These are phyloP conservation scores for Dipteronia sinensis DNA, from an alignment of 345 rosid species.

Conservation along the genomic window DNA sequence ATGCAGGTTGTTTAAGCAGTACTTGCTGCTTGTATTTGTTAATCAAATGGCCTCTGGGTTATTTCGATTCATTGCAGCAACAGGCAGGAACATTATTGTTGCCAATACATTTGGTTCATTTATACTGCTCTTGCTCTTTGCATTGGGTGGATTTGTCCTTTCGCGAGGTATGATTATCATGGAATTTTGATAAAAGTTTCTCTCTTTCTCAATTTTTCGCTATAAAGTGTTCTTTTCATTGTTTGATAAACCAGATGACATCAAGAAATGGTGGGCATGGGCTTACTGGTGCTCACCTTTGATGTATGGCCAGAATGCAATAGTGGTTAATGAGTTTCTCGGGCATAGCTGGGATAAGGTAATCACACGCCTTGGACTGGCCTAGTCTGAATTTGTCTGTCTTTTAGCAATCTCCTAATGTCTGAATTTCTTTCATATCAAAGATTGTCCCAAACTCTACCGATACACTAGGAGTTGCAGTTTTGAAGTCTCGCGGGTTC, in stretches of 20 bases:
- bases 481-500: constrained; percentile 46
- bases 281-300: constrained; percentile 62
- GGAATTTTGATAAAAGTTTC: background rate
- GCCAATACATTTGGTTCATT: constrained; percentile 56
- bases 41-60: constrained; percentile 55
- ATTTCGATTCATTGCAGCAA: constrained; percentile 54
- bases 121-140: constrained; percentile 41
- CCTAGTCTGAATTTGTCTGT: background rate
- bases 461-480: constrained; percentile 45
- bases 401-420: constrained; percentile 2
- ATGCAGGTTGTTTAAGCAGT: constrained; percentile 56
- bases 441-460: constrained; percentile 15
- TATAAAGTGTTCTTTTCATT: background rate
- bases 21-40: constrained; percentile 38
- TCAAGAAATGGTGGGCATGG: constrained; percentile 71
- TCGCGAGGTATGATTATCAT: constrained; percentile 28
- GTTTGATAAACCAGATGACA: constrained; percentile 37
- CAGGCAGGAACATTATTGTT: constrained; percentile 50
- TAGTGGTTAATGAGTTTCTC: constrained; percentile 49
- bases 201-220: background rate
- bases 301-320: constrained; percentile 67
- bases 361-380: constrained; percentile 1
- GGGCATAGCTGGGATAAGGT: constrained; percentile 58
- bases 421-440: background rate
- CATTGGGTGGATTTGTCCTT: constrained; percentile 48